Base-by-base conservation (phyloP, 441 rosid genomes). In the Aquilaria agallochum region DNA sequence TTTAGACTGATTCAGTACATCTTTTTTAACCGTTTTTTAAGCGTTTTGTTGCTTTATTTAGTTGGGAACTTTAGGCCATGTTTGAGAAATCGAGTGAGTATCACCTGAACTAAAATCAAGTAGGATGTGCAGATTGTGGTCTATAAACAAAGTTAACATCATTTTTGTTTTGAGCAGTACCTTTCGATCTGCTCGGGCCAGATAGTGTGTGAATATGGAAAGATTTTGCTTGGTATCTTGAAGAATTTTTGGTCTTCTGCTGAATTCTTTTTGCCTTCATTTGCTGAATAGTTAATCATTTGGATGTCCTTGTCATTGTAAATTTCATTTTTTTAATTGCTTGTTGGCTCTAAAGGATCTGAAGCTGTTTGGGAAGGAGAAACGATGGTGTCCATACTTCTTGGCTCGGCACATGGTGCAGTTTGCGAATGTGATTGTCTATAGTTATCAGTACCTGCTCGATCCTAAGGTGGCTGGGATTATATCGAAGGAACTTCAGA, bases 391-490 rank as follows among this genome's bases (percentile, higher is more conserved):
- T 55, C 96, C 99, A 0, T 94, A 94, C 78, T 89, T 80, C 74
- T 78, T 94, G 67, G 96, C 97, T 0, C 78, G 98, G 64, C 97
- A 90, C 68, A 90, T 90, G 98, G 86, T 89, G 68, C 98, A 94
- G 74, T 74, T 94, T 67, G 89, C 97, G 12, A 90, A 94, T 62
- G 95, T 90, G 42, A 79, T 94, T 51, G 97, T 94, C 62, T 94
- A 90, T 70, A 94, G 96, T 76, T 94, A 94, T 69, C 98, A 94
- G 73, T 90, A 90, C 74, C 70, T 94, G 73, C 93, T 94, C 63
- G 97, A 90, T 78, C 98, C 97, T 5, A 94, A 94, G 80, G 98
- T 90, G 63, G 97, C 97, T 63, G 97, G 93, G 58, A 85, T 94
- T 60, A 90, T 94, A 75, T 94, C 97, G 1, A 94, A 94, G 80